phyloP scores from a whole-genome alignment of 495 filamentous ascomycete species.

The Symbiotaphrina buchneri region DNA sequence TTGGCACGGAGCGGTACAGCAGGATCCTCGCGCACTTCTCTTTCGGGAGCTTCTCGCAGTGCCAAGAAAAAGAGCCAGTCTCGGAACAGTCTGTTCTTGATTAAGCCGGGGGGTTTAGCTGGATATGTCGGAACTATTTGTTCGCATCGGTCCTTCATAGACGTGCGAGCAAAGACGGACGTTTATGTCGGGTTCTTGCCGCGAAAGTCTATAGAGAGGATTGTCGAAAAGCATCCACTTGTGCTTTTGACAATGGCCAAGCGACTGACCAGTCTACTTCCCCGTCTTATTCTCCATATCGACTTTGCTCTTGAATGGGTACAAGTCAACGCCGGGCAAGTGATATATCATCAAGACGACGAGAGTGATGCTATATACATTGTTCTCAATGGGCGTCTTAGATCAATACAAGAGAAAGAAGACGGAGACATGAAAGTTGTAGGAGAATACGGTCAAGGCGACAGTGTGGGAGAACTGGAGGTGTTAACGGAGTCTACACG shows the following conservation, averaged over 20 bases:
- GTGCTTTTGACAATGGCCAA: constrained; percentile 91
- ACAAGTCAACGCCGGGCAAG: constrained; percentile 83
- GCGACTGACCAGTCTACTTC: constrained; percentile 68
- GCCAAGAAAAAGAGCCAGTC: constrained; percentile 24
- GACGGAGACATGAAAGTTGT: constrained; percentile 72
- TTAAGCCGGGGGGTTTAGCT: constrained; percentile 86
- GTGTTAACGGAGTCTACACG: constrained; percentile 86
- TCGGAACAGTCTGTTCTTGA: constrained; percentile 64
- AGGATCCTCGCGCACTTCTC: constrained; percentile 11
- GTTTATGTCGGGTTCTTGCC: constrained; percentile 96
- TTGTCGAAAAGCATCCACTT: constrained; percentile 81
- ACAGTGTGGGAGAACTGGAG: constrained; percentile 92
- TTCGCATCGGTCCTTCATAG: constrained; percentile 86
- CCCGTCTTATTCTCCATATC: constrained; percentile 84
- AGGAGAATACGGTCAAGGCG: constrained; percentile 88
- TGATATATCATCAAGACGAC: constrained; percentile 81
- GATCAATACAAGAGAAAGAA: constrained; percentile 54
- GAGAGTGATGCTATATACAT: constrained; percentile 98
- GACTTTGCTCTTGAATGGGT: constrained; percentile 98
- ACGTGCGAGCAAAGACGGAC: constrained; percentile 92
- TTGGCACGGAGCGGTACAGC: constrained; percentile 23
- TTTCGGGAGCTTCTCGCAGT: constrained; percentile 10
- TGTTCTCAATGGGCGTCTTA: constrained; percentile 76
- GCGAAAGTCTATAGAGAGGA: constrained; percentile 62
- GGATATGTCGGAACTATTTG: constrained; percentile 88